These are phyloP conservation scores for Penicillium riverlandense DNA, from an alignment of 495 filamentous ascomycete species.

Conservation along the genomic window DNA sequence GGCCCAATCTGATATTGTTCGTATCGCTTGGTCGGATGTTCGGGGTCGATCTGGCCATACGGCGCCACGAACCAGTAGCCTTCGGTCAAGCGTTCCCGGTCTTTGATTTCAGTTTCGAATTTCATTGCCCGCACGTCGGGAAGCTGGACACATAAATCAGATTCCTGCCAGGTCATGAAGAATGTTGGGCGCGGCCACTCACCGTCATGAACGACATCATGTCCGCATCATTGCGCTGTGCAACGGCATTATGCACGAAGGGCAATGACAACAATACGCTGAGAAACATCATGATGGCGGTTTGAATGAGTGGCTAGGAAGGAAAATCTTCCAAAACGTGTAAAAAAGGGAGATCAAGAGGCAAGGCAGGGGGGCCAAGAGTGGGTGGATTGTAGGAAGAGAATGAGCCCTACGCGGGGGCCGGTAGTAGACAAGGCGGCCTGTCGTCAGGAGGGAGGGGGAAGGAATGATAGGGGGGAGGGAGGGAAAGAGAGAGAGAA, in stretches of 20 bases:
- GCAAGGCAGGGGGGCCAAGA: background rate
- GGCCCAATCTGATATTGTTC: constrained; percentile 37
- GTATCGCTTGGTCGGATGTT: constrained; percentile 19
- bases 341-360: background rate
- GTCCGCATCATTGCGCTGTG: constrained; percentile 25
- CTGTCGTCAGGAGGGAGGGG: background rate
- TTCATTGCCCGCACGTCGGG: constrained; percentile 26
- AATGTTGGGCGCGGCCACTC: constrained; percentile 1
- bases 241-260: constrained; percentile 17
- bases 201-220: constrained; percentile 37
- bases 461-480: constrained; percentile 1
- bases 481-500: constrained; percentile 5
- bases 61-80: constrained; percentile 41
- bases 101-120: constrained; percentile 18
- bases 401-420: background rate
- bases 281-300: constrained; percentile 20
- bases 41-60: constrained; percentile 24
- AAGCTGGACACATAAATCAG: constrained; percentile 9
- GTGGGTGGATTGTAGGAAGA: background rate
- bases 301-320: constrained; percentile 27
- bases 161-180: background rate
- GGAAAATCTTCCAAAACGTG: constrained; percentile 11
- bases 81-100: constrained; percentile 18
- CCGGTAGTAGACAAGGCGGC: background rate
- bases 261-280: constrained; percentile 22